Base-by-base conservation (phyloP, 768 basidiomycete species). In the Mycena haematopus region DNA sequence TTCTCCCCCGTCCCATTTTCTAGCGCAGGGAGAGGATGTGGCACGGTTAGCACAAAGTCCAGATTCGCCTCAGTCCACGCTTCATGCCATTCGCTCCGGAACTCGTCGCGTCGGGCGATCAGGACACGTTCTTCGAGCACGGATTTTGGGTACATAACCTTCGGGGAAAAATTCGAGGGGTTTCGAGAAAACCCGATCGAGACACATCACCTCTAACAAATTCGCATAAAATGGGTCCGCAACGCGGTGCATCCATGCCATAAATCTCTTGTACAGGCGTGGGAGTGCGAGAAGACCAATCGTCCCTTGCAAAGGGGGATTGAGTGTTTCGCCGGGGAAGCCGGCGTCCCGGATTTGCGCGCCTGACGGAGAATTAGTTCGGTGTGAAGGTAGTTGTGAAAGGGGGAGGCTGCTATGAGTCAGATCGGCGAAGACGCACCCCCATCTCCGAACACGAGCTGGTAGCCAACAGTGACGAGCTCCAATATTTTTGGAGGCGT, bases 31-130 rank as follows among this genome's bases (percentile, higher is more conserved):
- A 85, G 74, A n/a, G 86, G 79, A 66, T 85, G 82, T 14, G 85
- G 86, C 7, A 86, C 87, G 2, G 82, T 88, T 56, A 88, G 72
- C 22, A 89, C 75, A 71, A 86, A 89, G 71, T 91, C 88, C 5
- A 90, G 73, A 6, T 82, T 80, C 74, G 78, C 78, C 60, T 78
- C 76, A 15, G 70, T 74, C 82, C 74, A 83, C 59, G 76, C 77
- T 66, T 75, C 77, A 67, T 82, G 77, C 84, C 82, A 85, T 36
- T 68, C 73, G 0, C 77, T 76, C 67, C 78, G 74, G 54, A 82
- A 80, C 24, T 68, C 63, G 29, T 85, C 82, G 56, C 81, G 77
- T 62, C 76, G 72, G 10, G 73, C 80, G 6, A 87, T 74, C 24
- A 86, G 78, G 3, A 73, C 72, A 52, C 83, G 82, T 38, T 84